phyloP scores from a whole-genome alignment of 306 rosid genomes.

The Acmispon strigosus region DNA sequence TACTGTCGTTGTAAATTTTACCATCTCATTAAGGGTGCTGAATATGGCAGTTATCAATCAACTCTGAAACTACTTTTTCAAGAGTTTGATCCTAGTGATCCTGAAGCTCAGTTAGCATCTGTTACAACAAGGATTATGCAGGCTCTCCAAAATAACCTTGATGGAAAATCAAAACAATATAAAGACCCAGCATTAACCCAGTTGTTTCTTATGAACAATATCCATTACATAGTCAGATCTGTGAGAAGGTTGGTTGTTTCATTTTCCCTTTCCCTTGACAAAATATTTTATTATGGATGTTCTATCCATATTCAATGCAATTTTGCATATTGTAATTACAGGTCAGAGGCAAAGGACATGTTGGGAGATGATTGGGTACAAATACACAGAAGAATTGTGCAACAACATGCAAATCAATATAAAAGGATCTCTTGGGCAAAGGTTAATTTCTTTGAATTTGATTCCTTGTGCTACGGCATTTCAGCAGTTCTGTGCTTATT shows the following conservation, averaged over 20 bases:
- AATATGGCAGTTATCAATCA: slow-evolving; percentile 65
- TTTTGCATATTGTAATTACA: slow-evolving; percentile 21
- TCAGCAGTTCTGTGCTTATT: neutral
- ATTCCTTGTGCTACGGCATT: neutral
- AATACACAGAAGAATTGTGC: slow-evolving; percentile 92
- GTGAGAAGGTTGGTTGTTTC: slow-evolving; percentile 64
- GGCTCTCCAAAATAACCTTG: slow-evolving; percentile 92
- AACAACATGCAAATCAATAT: slow-evolving; percentile 98
- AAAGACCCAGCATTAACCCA: slow-evolving; percentile 87
- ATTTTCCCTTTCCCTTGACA: neutral
- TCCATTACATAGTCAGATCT: slow-evolving; percentile 96
- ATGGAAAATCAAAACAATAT: slow-evolving; percentile 94
- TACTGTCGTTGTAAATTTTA: neutral
- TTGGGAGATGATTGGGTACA: slow-evolving; percentile 99
- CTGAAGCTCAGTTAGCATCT: slow-evolving; percentile 62
- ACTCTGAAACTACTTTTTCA: slow-evolving; percentile 79
- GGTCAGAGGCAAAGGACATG: slow-evolving; percentile 97
- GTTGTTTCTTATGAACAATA: slow-evolving; percentile 94
- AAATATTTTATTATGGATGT: neutral
- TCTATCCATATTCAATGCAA: slow-evolving; percentile 1
- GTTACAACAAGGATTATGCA: slow-evolving; percentile 89
- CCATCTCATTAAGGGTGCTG: neutral
- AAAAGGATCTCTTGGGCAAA: slow-evolving; percentile 98
- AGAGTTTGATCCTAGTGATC: slow-evolving; percentile 58
- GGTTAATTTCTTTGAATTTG: slow-evolving; percentile 34